These are phyloP conservation scores for Rickenella mellea DNA, from an alignment of 768 basidiomycete species.

Conservation along the genomic window DNA sequence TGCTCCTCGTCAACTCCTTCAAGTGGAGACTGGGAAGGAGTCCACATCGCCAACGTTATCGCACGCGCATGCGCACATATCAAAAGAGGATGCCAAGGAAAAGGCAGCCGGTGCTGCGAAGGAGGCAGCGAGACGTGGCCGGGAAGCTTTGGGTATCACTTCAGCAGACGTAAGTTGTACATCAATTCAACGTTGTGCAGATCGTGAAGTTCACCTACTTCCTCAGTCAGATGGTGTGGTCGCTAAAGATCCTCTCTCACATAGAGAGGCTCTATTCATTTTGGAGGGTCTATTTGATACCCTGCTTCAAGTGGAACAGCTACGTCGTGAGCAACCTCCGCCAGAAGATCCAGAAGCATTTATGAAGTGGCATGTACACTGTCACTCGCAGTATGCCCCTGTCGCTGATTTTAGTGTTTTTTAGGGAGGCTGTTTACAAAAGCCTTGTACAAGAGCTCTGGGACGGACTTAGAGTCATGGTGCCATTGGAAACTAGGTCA, in stretches of 20 bases:
- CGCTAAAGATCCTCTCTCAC: conserved; percentile 64
- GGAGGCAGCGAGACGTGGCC: conserved; percentile 68
- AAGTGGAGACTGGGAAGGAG: conserved; percentile 56
- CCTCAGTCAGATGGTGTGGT: conserved; percentile 52
- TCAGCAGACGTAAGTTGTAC: conserved; percentile 33
- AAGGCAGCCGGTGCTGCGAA: conserved; percentile 46
- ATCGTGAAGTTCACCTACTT: background rate
- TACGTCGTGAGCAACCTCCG: conserved; percentile 67
- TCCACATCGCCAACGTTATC: conserved; percentile 28
- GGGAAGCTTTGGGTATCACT: conserved; percentile 57
- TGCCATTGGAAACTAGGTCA: conserved; percentile 89
- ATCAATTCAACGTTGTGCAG: background rate
- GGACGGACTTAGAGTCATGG: conserved; percentile 76
- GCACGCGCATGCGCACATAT: conserved; percentile 39
- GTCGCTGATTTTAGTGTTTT: too few relatives aligned
- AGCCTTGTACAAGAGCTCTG: conserved; percentile 63
- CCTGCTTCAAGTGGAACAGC: conserved; percentile 76
- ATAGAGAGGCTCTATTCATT: conserved; percentile 66
- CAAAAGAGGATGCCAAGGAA: conserved; percentile 39
- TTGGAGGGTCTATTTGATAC: conserved; percentile 83
- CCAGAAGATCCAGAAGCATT: conserved; percentile 44
- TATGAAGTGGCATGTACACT: conserved; percentile 33
- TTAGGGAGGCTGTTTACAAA: conserved; percentile 51
- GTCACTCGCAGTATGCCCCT: too few relatives aligned
- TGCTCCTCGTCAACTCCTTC: conserved; percentile 91